Evolutionary conservation across 1,284 basidiomycete genomes (phyloP), one percentile per base, ranked within the genome.

Genomic region (Cryptococcus amylolentus): DNA sequence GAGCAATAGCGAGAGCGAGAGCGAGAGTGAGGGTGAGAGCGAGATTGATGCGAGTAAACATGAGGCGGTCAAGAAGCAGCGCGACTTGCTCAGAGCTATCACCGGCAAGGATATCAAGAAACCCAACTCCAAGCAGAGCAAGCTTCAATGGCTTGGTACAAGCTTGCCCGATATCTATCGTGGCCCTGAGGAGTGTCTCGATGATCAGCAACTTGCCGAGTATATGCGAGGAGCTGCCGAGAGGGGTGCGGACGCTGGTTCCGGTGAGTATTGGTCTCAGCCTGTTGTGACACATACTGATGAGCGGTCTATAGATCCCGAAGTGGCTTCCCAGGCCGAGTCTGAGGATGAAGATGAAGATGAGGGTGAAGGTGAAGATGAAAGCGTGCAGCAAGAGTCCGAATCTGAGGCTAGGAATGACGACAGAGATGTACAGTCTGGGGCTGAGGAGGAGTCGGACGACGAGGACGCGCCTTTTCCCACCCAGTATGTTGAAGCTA

Each of bases 311-410:
- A 8, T 10, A 35, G 31, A 35, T 13, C 28, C 44, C 28, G 39
- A 53, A 14, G 42, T 40, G n/a, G 43, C 55, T 18, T 27, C 48
- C 18, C 49, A 53, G 45, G 10, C 12, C 5, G 40, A 51, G 10
- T 27, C 16, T 12, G 27, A 38, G 7, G 52, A 53, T 13, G 47
- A 58, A 35, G 10, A 53, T 10, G 47, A 45, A n/a, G 45, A 49
- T 14, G 39, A 46, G 28, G 52, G 48, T 16, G 6, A 42, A 3
- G 50, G 52, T 5, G 35, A 51, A 13, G 14, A 54, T 4, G 40
- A 20, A 27, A 41, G 43, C 16, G 51, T 37, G 13, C 45, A 54
- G 26, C 23, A 23, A 23, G 23, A 23, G 23, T 23, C 23, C 2
- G 51, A 47, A 14, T 44, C 43, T 16, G 26, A 28, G 16, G 41